Evolutionary conservation across 225 moss, liverwort and hornwort genomes (phyloP), one percentile per base, ranked within the genome.

Genomic region (Pseudisothecium myosuroides): DNA sequence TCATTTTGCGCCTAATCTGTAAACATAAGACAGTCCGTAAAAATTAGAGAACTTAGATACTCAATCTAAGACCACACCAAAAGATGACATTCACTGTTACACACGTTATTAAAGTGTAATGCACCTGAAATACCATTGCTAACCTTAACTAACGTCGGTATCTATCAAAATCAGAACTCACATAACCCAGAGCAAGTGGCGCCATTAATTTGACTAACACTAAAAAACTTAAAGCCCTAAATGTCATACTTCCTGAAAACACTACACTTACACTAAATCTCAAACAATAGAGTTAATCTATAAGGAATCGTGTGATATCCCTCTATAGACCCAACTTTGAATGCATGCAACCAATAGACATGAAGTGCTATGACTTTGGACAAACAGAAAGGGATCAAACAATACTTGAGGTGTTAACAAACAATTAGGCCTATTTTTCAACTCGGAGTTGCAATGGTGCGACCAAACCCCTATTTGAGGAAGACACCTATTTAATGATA

Each of bases 1-100:
- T 88, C 91, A 91, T 91, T 81, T 91, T 91, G 81, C 86, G 88
- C 59, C 80, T 59, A 39, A 80, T 80, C 80, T 80, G 59, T 80
- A 28, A 39, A 28, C 58, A 78, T 56, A 56, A 55, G 56, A 78
- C 78, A 56, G 80, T 28, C 27, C 11, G 27, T 18, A 39, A 39
- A 56, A 12, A 27, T 28, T 28, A 80, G 39, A 80, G 59, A 39
- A 39, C 58, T 80, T 39, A 28, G 18, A 27, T 27, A 79, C 11
- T 78, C 78, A 24, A 39, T 59, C 39, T 80, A 80, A 28, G 58
- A 80, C 39, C 80, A 58, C 4, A 39, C 39, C 58, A 39, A 39
- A 26, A 27, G 79, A 27, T 28, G 80, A 16, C 80, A 58, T 27
- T 39, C 18, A 80, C 28, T 28, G 18, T 80, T 28, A 39, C 17